A percentile compares a stretch with the other conserved stretches of the same genome.
Conservation (phyloP, 176 grass and related monocot species). For the Chrysopogon serrulatus region DNA sequence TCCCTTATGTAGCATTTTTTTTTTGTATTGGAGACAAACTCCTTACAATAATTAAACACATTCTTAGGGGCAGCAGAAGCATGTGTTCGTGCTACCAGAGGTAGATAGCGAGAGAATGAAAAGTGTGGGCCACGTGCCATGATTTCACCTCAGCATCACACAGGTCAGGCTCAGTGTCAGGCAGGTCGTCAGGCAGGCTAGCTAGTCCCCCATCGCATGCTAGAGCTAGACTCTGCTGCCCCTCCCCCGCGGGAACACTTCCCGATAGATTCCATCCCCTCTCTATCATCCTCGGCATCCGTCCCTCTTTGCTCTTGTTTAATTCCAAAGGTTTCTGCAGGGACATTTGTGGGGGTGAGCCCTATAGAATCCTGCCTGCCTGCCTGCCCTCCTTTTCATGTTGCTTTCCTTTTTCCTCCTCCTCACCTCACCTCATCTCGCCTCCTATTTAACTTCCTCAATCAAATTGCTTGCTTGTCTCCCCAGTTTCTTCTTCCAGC, state of each 20-base stretch:
- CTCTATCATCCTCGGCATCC: slow-evolving; percentile 57
- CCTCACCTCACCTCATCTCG: not conserved
- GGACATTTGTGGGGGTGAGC: slow-evolving; percentile 42
- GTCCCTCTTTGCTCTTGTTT: slow-evolving; percentile 26
- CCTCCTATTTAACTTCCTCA: slow-evolving; percentile 36
- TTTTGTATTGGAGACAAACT: too few relatives aligned
- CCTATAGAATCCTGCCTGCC: slow-evolving; percentile 34
- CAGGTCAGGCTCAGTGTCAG: not conserved
- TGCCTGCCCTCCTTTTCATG: slow-evolving; percentile 40
- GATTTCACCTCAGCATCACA: slow-evolving; percentile 33
- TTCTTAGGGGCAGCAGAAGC: not conserved
- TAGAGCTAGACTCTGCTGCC: not conserved
- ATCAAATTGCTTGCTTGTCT: slow-evolving; percentile 19
- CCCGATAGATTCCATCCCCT: slow-evolving; percentile 62
- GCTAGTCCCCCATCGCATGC: not conserved
- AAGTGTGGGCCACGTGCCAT: slow-evolving; percentile 22
- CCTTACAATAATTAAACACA: too few relatives aligned
- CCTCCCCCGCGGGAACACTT: slow-evolving; percentile 39
- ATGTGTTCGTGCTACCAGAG: not conserved
- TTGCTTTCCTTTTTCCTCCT: slow-evolving; percentile 33
- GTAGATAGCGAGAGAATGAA: not conserved
- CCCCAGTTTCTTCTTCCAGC: not conserved
- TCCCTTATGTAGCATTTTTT: too few relatives aligned
- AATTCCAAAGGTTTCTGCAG: slow-evolving; percentile 60
- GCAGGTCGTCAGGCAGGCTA: not conserved